A percentile compares a stretch with the other conserved stretches of the same genome.
Conservation (phyloP, 2,329 filamentous ascomycete genomes). For the Exophiala sp. region DNA sequence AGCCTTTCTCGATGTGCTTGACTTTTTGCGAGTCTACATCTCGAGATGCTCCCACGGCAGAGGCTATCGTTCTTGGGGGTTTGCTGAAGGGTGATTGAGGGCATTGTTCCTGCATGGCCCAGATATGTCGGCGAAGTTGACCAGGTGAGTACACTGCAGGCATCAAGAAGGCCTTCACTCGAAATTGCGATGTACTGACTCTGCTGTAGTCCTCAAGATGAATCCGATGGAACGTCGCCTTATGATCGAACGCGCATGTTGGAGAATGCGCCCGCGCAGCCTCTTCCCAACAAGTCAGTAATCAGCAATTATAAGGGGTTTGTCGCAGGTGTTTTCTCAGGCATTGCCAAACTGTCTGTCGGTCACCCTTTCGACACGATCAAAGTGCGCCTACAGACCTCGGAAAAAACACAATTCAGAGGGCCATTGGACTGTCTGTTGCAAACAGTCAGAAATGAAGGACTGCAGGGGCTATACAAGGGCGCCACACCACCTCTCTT, state of each 20-base stretch:
- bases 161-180: neutral
- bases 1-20: neutral
- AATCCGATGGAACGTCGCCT: neutral
- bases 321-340: constrained; percentile 92
- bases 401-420: constrained; percentile 69
- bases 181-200: neutral
- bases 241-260: neutral
- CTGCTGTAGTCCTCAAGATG: constrained; percentile 6
- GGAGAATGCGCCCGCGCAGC: neutral
- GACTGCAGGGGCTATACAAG: constrained; percentile 84
- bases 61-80: no score
- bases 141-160: constrained; percentile 5
- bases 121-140: constrained; percentile 16
- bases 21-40: neutral
- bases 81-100: constrained; percentile 1
- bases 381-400: constrained; percentile 93
- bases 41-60: neutral
- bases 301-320: constrained; percentile 81
- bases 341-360: constrained; percentile 73
- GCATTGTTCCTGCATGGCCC: constrained; percentile 7
- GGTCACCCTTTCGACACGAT: constrained; percentile 78
- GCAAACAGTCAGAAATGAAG: constrained; percentile 82
- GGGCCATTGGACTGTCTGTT: constrained; percentile 82
- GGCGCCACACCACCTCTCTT: constrained; percentile 86
- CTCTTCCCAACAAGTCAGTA: constrained; percentile 7